Percentiles rank a stretch among this genome's conserved stretches.
These are phyloP conservation scores for Sonneratia alba DNA, from an alignment of 345 rosid species.

Conservation along the genomic window DNA sequence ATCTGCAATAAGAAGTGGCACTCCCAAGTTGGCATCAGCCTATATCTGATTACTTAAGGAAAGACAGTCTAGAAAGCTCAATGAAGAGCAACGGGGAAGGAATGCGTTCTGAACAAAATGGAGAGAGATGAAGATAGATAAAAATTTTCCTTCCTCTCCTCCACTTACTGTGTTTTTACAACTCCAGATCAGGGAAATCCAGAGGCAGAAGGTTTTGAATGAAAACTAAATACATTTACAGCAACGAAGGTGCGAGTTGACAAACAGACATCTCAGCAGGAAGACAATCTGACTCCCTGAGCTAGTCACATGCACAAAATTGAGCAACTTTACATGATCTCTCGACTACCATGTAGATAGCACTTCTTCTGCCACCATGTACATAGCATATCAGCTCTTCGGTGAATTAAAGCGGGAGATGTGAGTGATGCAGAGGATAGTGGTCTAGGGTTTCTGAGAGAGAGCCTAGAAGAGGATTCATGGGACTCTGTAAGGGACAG, in stretches of 20 bases:
- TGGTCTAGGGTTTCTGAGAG: too few relatives aligned
- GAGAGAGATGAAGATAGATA: not conserved
- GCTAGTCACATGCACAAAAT: not conserved
- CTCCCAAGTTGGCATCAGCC: not conserved
- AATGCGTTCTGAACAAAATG: too few relatives aligned
- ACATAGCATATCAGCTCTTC: too few relatives aligned
- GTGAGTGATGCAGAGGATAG: too few relatives aligned
- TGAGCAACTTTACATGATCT: not conserved
- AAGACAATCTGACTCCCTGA: not conserved
- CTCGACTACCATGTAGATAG: not conserved
- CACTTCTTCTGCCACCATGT: too few relatives aligned
- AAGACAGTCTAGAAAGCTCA: not conserved
- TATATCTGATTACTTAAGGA: not conserved
- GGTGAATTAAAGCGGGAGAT: too few relatives aligned
- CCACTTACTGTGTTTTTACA: not conserved
- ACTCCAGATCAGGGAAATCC: not conserved
- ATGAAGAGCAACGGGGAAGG: not conserved
- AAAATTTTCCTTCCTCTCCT: not conserved
- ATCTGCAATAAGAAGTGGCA: conserved; percentile 26
- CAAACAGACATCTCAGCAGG: not conserved
- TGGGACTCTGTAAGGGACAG: too few relatives aligned
- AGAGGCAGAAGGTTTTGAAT: not conserved
- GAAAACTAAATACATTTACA: not conserved
- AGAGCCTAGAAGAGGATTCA: too few relatives aligned
- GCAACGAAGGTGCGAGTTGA: not conserved